Base-by-base conservation (phyloP, 805 yeast species). In the Hanseniaspora mollemarum region DNA sequence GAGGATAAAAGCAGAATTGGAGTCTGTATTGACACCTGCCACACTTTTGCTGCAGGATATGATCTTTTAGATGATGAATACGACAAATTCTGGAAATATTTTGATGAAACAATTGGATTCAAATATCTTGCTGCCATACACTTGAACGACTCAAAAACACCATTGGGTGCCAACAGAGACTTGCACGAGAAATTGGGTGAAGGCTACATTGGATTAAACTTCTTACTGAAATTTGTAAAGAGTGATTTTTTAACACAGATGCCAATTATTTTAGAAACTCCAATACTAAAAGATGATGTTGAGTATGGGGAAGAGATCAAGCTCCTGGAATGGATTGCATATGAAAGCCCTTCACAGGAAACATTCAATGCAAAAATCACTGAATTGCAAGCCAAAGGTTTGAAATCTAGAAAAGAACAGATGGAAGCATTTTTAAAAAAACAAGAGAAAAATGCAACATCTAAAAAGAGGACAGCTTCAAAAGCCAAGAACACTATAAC, bases 11-110 rank as follows among this genome's bases (percentile, higher is more conserved):
- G 67, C 0, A 72, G 98, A 52, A 81, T 92, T n/a, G 97, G 98
- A 3, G 95, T 92, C 0, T 92, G 98, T 62, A 73, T 92, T 15
- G 98, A 92, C 63, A 92, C 97, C 0, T 92, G 98, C 63, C 98
- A 92, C 65, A 73, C 95, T 0, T 87, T 85, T 70, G 96, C 97
- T 0, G 95, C 97, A 1, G 98, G 98, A 1, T 88, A 85, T 62
- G 96, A 92, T 61, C 73, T 92, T 42, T 67, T 80, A n/a, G 73
- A 74, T 16, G 74, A 73, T 53, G 77, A 71, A 28, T 84, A 80
- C 67, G 70, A 72, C 9, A 66, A 67, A 40, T 88, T 92, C 63
- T 83, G 96, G 94, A 63, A 69, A 4, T 67, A 78, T 36, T 92
- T 84, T 64, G 96, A 88, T 60, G 63, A 71, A 6, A 70, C 73